These are phyloP conservation scores for Harrya chromipes DNA, from an alignment of 768 basidiomycete genomes.

Conservation along the genomic window DNA sequence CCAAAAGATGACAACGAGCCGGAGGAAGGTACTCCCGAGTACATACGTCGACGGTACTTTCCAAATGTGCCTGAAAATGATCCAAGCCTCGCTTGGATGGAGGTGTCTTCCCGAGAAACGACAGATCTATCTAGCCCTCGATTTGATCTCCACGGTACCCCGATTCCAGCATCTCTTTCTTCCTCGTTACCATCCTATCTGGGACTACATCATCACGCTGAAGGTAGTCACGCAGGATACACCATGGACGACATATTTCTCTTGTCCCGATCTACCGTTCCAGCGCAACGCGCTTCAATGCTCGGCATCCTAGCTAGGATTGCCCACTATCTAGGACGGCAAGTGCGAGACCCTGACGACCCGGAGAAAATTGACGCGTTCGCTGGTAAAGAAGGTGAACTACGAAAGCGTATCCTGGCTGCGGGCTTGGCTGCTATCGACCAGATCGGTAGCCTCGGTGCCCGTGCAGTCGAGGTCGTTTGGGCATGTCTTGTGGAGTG, in stretches of 20 bases:
- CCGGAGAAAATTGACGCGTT: slow-evolving; percentile 10
- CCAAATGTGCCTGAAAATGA: slow-evolving; percentile 65
- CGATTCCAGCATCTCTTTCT: slow-evolving; percentile 56
- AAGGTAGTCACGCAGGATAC: slow-evolving; percentile 75
- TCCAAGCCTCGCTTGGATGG: slow-evolving; percentile 81
- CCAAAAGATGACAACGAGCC: slow-evolving; percentile 25
- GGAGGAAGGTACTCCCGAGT: slow-evolving; percentile 76
- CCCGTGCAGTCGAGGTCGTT: slow-evolving; percentile 63
- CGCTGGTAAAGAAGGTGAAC: slow-evolving; percentile 34
- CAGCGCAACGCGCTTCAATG: slow-evolving; percentile 82
- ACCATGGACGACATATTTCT: slow-evolving; percentile 83
- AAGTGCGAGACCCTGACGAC: slow-evolving; percentile 1
- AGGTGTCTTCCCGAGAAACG: slow-evolving; percentile 17
- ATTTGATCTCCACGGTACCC: slow-evolving; percentile 76
- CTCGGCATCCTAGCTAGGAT: slow-evolving; percentile 67
- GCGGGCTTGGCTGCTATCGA: slow-evolving; percentile 63
- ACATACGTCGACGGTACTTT: slow-evolving; percentile 82
- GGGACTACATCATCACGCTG: slow-evolving; percentile 89
- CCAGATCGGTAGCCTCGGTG: slow-evolving; percentile 65
- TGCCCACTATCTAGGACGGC: slow-evolving; percentile 33
- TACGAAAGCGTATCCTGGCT: slow-evolving; percentile 63
- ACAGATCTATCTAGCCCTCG: slow-evolving; percentile 37
- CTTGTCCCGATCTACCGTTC: slow-evolving; percentile 75
- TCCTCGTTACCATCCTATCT: slow-evolving; percentile 73
- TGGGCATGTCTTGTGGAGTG: slow-evolving; percentile 76